Evolutionary conservation across 306 rosid genomes (phyloP), one percentile per base, ranked within the genome.

Genomic region (Acacia crassicarpa): DNA sequence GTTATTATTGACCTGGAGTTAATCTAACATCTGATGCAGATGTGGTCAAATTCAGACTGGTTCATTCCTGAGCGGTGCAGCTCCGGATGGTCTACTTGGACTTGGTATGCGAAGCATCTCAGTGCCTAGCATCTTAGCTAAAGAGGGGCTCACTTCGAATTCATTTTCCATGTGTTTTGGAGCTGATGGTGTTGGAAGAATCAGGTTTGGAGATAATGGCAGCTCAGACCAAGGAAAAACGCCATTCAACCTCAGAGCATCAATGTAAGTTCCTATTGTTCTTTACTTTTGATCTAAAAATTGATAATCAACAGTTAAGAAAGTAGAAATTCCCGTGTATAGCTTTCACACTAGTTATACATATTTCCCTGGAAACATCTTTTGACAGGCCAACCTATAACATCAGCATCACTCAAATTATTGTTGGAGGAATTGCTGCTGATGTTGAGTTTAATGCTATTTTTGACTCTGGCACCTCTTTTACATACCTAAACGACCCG

Each of bases 121-220:
- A 30, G 90, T 95, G 56, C 99, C 99, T 56, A 95, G 94, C 87
- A 83, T 91, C 83, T 89, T 91, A 82, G 98, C 99, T 23, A 84
- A 70, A 27, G 65, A 82, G 43, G 94, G 94, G 19, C 74, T 88
- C 67, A 86, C 88, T 51, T 84, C 92, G 48, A 83, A 95, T 87
- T 93, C 98, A 5, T 93, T 96, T 83, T 92, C 99, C 77, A 90
- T 96, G 98, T 93, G 99, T 86, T 96, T 96, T 77, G 95, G 95
- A 69, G 3, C 10, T 49, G 87, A 92, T 78, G 92, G 91, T 48
- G 0, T 23, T 53, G 98, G 98, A 80, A 91, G 97, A 86, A 93
- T 93, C 84, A 83, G 86, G 7, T 96, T 93, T 80, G 99, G 99
- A 61, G 97, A 92, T 79, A 85, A 82, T 80, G 92, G 92, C 72